phyloP scores from a whole-genome alignment of 1,139 yeast genomes.

The Zygosaccharomyces pseudobailii region DNA sequence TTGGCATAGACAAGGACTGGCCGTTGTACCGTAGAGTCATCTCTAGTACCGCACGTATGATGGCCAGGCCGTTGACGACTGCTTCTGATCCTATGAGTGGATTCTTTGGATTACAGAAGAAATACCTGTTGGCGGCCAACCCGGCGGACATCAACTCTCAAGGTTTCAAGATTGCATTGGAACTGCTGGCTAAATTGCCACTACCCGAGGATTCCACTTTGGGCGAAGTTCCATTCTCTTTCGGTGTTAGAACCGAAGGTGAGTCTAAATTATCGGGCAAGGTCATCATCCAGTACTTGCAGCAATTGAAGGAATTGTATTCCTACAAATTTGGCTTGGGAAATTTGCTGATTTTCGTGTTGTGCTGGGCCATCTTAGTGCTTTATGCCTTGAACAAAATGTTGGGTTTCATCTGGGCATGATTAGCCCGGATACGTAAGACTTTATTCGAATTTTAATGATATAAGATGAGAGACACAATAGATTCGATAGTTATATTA shows the following conservation, averaged over 20 bases:
- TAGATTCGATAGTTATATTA: background rate
- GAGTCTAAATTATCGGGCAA: slow-evolving; percentile 44
- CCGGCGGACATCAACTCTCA: slow-evolving; percentile 38
- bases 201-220: slow-evolving; percentile 36
- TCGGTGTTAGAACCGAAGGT: slow-evolving; percentile 47
- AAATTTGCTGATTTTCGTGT: slow-evolving; percentile 32
- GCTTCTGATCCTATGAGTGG: slow-evolving; percentile 49
- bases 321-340: slow-evolving; percentile 40
- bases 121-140: slow-evolving; percentile 33
- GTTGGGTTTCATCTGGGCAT: slow-evolving; percentile 14
- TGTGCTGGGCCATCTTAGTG: slow-evolving; percentile 28
- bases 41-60: slow-evolving; percentile 42
- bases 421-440: background rate
- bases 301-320: slow-evolving; percentile 42
- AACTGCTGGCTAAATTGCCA: slow-evolving; percentile 41
- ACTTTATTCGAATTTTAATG: background rate
- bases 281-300: slow-evolving; percentile 42
- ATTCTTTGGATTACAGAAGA: slow-evolving; percentile 43
- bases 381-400: slow-evolving; percentile 30
- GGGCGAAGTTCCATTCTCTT: slow-evolving; percentile 46
- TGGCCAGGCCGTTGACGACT: slow-evolving; percentile 43
- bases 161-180: slow-evolving; percentile 46
- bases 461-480: background rate
- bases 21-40: slow-evolving; percentile 44
- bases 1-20: slow-evolving; percentile 47